Conservation (phyloP, 208 protist species). For the Leishmania gerbilli region DNA sequence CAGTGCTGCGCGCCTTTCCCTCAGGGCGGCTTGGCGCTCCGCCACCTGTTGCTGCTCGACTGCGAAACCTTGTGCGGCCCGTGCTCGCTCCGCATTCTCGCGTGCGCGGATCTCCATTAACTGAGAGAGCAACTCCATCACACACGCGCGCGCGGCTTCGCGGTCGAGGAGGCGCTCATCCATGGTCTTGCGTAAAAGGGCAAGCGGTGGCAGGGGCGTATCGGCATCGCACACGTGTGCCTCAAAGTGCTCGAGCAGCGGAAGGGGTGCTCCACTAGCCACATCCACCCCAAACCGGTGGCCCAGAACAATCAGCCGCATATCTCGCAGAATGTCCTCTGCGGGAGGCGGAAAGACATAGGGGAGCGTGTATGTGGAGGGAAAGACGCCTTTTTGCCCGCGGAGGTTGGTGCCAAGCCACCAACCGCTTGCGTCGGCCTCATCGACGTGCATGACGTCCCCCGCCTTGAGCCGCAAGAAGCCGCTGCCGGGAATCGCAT, state of each 20-base stretch:
- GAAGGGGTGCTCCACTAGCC: conserved; percentile 17
- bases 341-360: conserved; percentile 38
- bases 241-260: conserved; percentile 1
- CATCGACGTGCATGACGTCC: conserved; percentile 64
- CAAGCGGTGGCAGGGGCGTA: background rate
- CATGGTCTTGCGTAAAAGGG: conserved; percentile 18
- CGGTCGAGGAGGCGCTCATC: conserved; percentile 30
- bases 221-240: background rate
- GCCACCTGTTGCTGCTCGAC: background rate
- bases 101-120: background rate
- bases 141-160: conserved; percentile 25
- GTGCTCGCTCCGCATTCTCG: background rate
- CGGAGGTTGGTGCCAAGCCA: conserved; percentile 64
- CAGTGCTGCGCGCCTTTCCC: background rate
- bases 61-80: background rate
- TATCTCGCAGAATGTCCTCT: conserved; percentile 35
- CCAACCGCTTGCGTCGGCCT: conserved; percentile 70
- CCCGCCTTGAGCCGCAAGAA: conserved; percentile 51
- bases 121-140: conserved; percentile 11
- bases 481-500: conserved; percentile 42
- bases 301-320: conserved; percentile 31
- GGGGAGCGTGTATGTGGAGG: conserved; percentile 65
- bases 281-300: conserved; percentile 38
- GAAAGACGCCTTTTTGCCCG: conserved; percentile 62
- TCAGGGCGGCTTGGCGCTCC: background rate